phyloP scores from a whole-genome alignment of 108 stramenopile species.

The Stephanodiscus minutulus region DNA sequence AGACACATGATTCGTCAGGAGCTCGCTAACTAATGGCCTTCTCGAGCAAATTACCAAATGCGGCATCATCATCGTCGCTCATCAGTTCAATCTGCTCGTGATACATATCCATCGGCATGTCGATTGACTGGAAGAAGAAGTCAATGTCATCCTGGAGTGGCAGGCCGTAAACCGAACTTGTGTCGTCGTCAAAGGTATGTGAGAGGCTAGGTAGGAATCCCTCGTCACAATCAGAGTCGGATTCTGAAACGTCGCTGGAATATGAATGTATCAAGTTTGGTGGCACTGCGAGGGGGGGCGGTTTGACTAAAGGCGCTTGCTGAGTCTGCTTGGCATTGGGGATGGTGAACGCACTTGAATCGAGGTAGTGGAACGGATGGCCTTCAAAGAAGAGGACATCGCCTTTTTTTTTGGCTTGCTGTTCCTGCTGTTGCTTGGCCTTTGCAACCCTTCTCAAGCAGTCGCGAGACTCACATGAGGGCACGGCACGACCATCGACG shows the following conservation, averaged over 20 bases:
- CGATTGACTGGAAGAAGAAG: conserved; percentile 37
- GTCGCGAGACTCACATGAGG: conserved; percentile 1
- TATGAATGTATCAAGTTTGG: conserved; percentile 4
- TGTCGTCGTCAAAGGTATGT: conserved; percentile 8
- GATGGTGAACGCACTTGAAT: conserved; percentile 21
- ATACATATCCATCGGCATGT: conserved; percentile 40
- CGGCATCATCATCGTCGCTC: conserved; percentile 49
- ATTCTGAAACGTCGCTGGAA: conserved; percentile 37
- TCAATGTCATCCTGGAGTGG: conserved; percentile 41
- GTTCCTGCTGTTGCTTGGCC: conserved; percentile 9
- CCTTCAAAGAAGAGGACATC: conserved; percentile 57
- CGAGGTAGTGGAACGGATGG: conserved; percentile 55
- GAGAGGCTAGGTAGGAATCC: conserved; percentile 29
- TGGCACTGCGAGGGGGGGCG: background rate
- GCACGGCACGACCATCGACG: conserved; percentile 3
- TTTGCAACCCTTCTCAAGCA: conserved; percentile 14
- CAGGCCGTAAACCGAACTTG: background rate
- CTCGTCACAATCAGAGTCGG: conserved; percentile 23
- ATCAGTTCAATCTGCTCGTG: conserved; percentile 47
- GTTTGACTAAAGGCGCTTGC: background rate
- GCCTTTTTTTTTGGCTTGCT: conserved; percentile 12
- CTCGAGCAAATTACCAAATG: conserved; percentile 50
- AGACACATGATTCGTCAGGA: background rate
- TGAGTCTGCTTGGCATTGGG: conserved; percentile 8
- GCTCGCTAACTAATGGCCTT: conserved; percentile 40